Percentiles rank a stretch among this genome's conserved stretches.
phyloP scores from a whole-genome alignment of 2,329 filamentous ascomycete species.

The Penicillium sp. region DNA sequence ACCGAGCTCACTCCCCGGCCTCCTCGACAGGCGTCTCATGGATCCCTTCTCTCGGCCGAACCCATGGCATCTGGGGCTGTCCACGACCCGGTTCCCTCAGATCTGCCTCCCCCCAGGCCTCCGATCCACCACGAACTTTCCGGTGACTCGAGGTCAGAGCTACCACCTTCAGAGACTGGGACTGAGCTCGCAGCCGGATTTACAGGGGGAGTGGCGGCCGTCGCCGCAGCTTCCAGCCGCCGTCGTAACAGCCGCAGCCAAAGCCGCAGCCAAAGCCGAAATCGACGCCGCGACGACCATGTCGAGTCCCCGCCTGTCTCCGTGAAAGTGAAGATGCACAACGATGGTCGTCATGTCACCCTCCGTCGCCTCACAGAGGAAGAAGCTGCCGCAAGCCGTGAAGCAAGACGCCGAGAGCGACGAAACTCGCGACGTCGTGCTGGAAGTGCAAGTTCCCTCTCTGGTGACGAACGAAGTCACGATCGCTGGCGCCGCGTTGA shows the following conservation, averaged over 20 bases:
- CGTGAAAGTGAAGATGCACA: constrained; percentile 65
- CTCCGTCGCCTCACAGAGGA: constrained; percentile 61
- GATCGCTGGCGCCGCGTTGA: constrained; percentile 52
- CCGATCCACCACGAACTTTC: constrained; percentile 40
- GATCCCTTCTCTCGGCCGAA: constrained; percentile 34
- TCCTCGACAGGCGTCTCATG: constrained; percentile 30
- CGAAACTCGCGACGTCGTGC: constrained; percentile 41
- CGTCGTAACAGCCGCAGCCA: constrained; percentile 28
- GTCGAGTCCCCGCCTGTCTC: constrained; percentile 60
- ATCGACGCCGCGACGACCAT: constrained; percentile 37
- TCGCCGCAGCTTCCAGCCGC: constrained; percentile 32
- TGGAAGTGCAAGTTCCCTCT: constrained; percentile 44
- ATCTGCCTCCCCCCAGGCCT: constrained; percentile 43
- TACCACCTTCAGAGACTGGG: constrained; percentile 18
- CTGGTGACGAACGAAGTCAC: constrained; percentile 39
- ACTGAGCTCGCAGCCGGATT: constrained; percentile 25
- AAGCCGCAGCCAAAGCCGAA: constrained; percentile 29
- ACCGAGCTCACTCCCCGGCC: constrained; percentile 34
- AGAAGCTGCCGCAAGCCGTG: constrained; percentile 61
- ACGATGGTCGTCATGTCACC: constrained; percentile 63
- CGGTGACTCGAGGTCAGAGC: constrained; percentile 32
- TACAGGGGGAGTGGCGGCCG: constrained; percentile 28
- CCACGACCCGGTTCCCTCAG: constrained; percentile 26
- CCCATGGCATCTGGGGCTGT: constrained; percentile 33
- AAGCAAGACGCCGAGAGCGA: constrained; percentile 51